Percentiles rank a stretch among this genome's conserved stretches.
Conservation (phyloP, 768 basidiomycete genomes). For the Tulasnella sp. region DNA sequence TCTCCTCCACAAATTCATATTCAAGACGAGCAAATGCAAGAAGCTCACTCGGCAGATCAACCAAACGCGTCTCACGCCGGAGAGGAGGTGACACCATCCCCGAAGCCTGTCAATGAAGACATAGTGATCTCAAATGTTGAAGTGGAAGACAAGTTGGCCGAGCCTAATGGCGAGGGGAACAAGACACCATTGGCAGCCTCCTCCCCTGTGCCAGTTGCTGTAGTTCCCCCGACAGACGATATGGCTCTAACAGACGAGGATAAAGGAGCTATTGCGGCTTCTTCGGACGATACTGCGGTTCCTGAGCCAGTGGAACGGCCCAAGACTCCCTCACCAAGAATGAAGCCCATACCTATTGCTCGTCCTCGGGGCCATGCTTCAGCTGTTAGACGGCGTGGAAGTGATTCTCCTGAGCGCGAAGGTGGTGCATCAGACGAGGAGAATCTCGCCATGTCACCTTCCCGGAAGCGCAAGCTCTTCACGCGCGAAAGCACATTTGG, state of each 20-base stretch:
- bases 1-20: background rate
- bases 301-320: background rate
- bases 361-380: too few relatives aligned
- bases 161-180: too few relatives aligned
- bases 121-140: too few relatives aligned
- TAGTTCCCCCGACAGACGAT: background rate
- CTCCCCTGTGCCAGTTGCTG: too few relatives aligned
- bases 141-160: too few relatives aligned
- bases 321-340: background rate
- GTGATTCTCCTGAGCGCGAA: background rate
- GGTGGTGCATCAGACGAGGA: background rate
- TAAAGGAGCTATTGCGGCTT: background rate
- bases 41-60: background rate
- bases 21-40: background rate
- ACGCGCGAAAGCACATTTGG: constrained; percentile 3
- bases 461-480: constrained; percentile 9
- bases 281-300: background rate
- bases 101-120: too few relatives aligned
- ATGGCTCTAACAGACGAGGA: background rate
- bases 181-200: too few relatives aligned
- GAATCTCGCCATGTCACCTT: background rate
- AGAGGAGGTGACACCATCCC: background rate
- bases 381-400: too few relatives aligned
- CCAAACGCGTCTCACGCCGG: background rate
- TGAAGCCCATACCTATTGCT: too few relatives aligned